Evolutionary conservation across 306 rosid species (phyloP), one percentile per base, ranked within the genome.

Genomic region (Mimosa bimucronata): DNA sequence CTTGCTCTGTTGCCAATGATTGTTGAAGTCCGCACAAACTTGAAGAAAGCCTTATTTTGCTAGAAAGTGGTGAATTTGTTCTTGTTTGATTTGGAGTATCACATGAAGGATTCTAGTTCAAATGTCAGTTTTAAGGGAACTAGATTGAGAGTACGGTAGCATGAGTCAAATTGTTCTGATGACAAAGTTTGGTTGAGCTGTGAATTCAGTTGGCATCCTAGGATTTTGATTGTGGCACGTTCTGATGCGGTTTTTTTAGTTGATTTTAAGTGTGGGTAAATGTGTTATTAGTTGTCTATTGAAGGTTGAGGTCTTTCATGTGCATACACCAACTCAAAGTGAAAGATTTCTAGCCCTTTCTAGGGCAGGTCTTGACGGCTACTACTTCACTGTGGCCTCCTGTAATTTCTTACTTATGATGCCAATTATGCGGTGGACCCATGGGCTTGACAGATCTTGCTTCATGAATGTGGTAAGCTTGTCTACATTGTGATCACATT

Each of bases 131-230:
- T 83, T 77, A 85, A 21, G 62, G 62, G 62, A 55, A 55, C 62
- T 21, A 55, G 62, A 11, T 55, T 55, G 62, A 55, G 29, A 86
- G 60, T 90, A 9, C 67, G 79, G 0, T 89, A 90, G 94, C 80
- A 74, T 80, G 75, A 68, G 81, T 83, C 14, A 0, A 74, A 25
- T 64, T 48, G 40, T 77, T 80, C 67, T 6, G 70, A 78, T 41
- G 74, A 77, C 25, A 67, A 12, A 41, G 86, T 52, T 58, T 90
- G 97, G 97, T 34, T 90, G 76, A 80, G 90, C 68, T 90, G 91
- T 85, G 96, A 90, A 34, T 90, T 92, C 71, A 88, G 94, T 85
- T 92, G 94, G 94, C 86, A 89, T 80, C 91, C 89, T 0, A 84
- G 91, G 80, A 70, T 88, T 79, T 80, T 92, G 75, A 82, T 92